Conservation (phyloP, 192 early-diverging fungal genomes). For the Gonapodya prolifera region DNA sequence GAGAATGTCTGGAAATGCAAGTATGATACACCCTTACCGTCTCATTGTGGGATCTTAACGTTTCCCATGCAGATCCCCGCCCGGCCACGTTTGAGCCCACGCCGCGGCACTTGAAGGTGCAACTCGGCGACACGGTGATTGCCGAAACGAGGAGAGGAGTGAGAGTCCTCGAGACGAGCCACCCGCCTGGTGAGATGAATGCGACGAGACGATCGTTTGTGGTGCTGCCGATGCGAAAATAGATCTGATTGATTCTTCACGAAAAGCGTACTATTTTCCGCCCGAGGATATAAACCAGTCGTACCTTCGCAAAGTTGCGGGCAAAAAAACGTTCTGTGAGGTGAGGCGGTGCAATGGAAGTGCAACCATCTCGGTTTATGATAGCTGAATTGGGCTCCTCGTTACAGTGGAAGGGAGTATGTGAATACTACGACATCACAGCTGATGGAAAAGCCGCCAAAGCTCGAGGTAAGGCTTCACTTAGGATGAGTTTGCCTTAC, state of each 20-base stretch:
- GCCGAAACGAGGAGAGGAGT: background rate
- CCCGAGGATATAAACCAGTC: background rate
- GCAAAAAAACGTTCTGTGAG: background rate
- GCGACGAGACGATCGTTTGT: too few relatives aligned
- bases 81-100: background rate
- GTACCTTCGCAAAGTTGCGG: background rate
- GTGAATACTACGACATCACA: constrained; percentile 14
- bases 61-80: background rate
- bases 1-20: background rate
- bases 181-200: background rate
- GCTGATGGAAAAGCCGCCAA: constrained; percentile 1
- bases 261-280: background rate
- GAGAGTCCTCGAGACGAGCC: background rate
- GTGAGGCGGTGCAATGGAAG: background rate
- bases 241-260: too few relatives aligned
- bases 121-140: background rate
- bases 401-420: background rate
- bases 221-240: too few relatives aligned
- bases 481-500: background rate
- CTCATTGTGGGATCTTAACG: background rate
- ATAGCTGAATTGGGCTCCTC: too few relatives aligned
- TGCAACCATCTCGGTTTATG: too few relatives aligned
- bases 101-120: background rate
- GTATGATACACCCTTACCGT: background rate
- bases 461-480: constrained; percentile 6